Conservation (phyloP, 2,329 filamentous ascomycete species). For the Cadophora malorum region DNA sequence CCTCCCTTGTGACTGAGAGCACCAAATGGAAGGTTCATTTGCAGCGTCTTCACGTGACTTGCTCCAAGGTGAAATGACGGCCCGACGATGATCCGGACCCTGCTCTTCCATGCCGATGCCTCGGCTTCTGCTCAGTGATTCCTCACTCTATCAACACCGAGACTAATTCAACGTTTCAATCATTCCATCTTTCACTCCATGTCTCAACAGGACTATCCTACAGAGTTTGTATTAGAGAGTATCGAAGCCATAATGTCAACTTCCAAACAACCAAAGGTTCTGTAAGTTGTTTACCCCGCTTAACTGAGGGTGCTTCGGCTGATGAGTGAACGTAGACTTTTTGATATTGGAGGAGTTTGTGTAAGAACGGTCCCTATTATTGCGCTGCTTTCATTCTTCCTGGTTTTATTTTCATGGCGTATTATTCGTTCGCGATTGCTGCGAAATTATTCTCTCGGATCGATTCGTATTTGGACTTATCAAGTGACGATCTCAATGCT, state of each 20-base stretch:
- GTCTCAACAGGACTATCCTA: slow-evolving; percentile 42
- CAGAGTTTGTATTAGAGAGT: slow-evolving; percentile 42
- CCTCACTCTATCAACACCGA: slow-evolving; percentile 10
- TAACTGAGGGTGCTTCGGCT: background rate
- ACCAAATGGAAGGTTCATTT: background rate
- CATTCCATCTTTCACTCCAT: slow-evolving; percentile 31
- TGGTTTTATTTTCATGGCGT: too few relatives aligned
- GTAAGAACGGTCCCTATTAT: slow-evolving; percentile 63
- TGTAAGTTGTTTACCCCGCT: slow-evolving; percentile 27
- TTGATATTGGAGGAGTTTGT: slow-evolving; percentile 96
- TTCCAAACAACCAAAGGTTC: slow-evolving; percentile 60
- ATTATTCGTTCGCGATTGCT: too few relatives aligned
- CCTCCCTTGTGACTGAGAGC: background rate
- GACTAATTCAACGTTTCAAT: slow-evolving; percentile 10
- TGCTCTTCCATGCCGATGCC: slow-evolving; percentile 18
- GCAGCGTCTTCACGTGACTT: background rate
- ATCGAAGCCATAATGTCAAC: slow-evolving; percentile 48
- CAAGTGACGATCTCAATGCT: too few relatives aligned
- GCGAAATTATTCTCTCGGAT: too few relatives aligned
- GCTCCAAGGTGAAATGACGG: too few relatives aligned
- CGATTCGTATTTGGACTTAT: too few relatives aligned
- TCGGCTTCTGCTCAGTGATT: slow-evolving; percentile 28
- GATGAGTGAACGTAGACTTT: slow-evolving; percentile 56
- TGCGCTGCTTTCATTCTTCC: background rate
- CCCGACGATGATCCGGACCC: background rate